Base-by-base conservation (phyloP, 495 filamentous ascomycete genomes). In the Venustampulla echinocandica region DNA sequence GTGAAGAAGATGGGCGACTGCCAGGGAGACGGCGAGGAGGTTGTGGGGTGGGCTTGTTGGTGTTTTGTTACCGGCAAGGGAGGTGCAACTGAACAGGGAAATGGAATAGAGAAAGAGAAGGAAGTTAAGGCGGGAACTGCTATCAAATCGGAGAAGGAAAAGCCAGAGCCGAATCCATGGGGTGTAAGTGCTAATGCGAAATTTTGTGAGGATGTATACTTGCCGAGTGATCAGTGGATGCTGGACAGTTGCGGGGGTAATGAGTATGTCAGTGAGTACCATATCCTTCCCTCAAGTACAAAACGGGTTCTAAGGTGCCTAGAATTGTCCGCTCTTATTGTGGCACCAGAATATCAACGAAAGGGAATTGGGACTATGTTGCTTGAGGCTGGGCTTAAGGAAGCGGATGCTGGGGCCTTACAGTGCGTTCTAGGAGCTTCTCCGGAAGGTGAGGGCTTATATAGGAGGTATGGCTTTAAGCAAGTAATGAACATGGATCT, bases 391-490 rank as follows among this genome's bases (percentile, higher is more conserved):
- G 53, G 48, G 4, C 30, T 58, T 0, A 42, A 40, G 20, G 49
- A 48, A 14, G 49, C 40, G 0, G 56, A 59, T 48, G 24, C 27
- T 14, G 4, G 21, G 17, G 46, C 42, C 4, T 22, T 55, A 10
- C 52, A 53, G 49, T 27, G 28, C n/a, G 46, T 55, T 1, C 46
- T 59, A 17, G 52, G 42, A n/a, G 52, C 56, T 20, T 50, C 45
- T 1, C 28, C 41, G 18, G 10, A 33, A 5, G 56, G 56, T 7
- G 14, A 24, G 20, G 49, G 43, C 0, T 36, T 55, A 46, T 59
- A 59, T 49, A 40, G 24, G 27, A 46, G 42, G 19, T 46, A 47
- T 47, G 56, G 56, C 15, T 59, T 47, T 32, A 35, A 11, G 11
- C 43, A 40, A 9, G 27, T 32, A 32, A 38, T 50, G 25, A 30